phyloP scores from a whole-genome alignment of 371 early-diverging fungal genomes.

The Rhizopus sp. region DNA sequence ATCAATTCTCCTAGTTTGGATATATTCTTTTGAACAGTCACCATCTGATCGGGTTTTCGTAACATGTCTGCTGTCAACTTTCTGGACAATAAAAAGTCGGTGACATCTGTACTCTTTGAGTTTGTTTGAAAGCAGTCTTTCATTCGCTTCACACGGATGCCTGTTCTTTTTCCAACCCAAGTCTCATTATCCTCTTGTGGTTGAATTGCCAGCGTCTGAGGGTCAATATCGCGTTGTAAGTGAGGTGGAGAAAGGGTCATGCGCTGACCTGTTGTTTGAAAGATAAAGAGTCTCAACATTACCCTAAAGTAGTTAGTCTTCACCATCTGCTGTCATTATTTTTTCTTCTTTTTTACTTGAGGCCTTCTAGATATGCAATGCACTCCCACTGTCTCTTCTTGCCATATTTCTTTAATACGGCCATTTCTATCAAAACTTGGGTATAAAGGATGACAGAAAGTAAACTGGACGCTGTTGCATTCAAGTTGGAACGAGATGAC shows the following conservation, averaged over 20 bases:
- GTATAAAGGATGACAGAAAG: conserved; percentile 76
- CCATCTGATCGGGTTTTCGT: conserved; percentile 68
- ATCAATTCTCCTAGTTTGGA: conserved; percentile 76
- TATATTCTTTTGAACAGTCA: conserved; percentile 57
- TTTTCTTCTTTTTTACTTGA: conserved; percentile 62
- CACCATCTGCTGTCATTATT: background rate
- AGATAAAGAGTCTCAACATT: conserved; percentile 58
- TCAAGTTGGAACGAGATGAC: conserved; percentile 44
- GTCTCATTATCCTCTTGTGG: conserved; percentile 12
- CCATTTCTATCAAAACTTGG: conserved; percentile 88
- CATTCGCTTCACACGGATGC: conserved; percentile 21
- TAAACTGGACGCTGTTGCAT: conserved; percentile 59
- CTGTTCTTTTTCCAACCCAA: conserved; percentile 50
- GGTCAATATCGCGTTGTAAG: conserved; percentile 76
- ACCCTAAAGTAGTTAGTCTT: conserved; percentile 36
- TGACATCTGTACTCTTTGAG: conserved; percentile 48
- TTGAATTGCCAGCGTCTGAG: conserved; percentile 27
- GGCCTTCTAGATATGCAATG: conserved; percentile 67
- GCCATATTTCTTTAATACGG: conserved; percentile 70
- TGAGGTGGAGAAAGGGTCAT: conserved; percentile 70
- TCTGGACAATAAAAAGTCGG: conserved; percentile 65
- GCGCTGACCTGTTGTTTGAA: conserved; percentile 62
- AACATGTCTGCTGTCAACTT: conserved; percentile 65
- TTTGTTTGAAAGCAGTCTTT: conserved; percentile 3
- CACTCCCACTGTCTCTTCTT: conserved; percentile 66